Percentiles rank a stretch among this genome's conserved stretches.
phyloP scores from a whole-genome alignment of 1,284 basidiomycete genomes.

The Leccinum pachyderme region DNA sequence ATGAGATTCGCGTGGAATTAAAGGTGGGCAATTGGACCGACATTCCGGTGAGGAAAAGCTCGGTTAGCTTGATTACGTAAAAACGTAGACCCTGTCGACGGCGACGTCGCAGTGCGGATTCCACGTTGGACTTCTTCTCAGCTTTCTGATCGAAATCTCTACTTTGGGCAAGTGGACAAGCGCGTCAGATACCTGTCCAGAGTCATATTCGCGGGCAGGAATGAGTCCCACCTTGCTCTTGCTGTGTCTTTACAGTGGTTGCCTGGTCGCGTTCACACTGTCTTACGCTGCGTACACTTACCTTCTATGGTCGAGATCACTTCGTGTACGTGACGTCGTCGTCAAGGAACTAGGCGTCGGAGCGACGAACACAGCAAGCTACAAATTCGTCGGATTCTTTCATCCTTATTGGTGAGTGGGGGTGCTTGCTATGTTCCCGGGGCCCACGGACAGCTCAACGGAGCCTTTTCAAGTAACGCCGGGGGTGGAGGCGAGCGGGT shows the following conservation, averaged over 20 bases:
- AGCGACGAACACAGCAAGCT: constrained; percentile 14
- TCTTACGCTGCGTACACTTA: constrained; percentile 27
- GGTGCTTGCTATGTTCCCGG: constrained; percentile 10
- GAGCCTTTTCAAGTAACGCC: constrained; percentile 71
- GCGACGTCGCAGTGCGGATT: not conserved
- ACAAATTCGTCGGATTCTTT: constrained; percentile 80
- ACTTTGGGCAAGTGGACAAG: not conserved
- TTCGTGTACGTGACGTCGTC: constrained; percentile 18
- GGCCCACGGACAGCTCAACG: constrained; percentile 37
- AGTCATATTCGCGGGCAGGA: not conserved
- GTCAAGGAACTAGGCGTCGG: constrained; percentile 17
- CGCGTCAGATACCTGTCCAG: not conserved
- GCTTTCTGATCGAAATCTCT: not conserved
- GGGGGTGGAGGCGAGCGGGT: constrained; percentile 98
- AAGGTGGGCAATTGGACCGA: too few species aligned
- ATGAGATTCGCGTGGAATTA: too few species aligned
- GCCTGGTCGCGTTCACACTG: constrained; percentile 13
- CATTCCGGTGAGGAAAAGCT: not conserved
- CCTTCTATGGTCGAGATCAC: constrained; percentile 22
- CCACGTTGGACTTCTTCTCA: constrained; percentile 1
- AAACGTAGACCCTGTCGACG: not conserved
- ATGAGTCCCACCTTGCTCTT: constrained; percentile 19
- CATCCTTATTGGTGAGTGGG: constrained; percentile 88
- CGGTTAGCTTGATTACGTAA: not conserved
- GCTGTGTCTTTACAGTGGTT: constrained; percentile 17